These are phyloP conservation scores for Lentinula lateritia DNA, from an alignment of 768 basidiomycete genomes.

Conservation along the genomic window DNA sequence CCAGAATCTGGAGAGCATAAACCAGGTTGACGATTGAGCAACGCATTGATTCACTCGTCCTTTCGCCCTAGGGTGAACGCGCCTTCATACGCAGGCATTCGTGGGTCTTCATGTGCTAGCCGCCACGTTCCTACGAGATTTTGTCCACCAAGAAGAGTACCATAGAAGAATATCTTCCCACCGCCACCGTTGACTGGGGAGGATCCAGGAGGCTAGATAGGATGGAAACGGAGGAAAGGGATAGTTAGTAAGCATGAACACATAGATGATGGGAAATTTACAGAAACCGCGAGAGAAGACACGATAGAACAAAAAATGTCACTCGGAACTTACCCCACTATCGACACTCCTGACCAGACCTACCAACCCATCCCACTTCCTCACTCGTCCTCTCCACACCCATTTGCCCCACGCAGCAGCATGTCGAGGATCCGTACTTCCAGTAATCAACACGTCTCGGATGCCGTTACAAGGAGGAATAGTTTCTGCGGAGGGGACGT, in stretches of 20 bases:
- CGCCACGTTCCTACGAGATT: constrained; percentile 77
- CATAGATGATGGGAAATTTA: not conserved
- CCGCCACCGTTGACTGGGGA: not conserved
- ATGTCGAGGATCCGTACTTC: constrained; percentile 37
- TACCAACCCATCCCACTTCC: constrained; percentile 32
- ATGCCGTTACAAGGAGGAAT: constrained; percentile 31
- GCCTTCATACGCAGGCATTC: constrained; percentile 53
- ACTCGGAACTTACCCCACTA: not conserved
- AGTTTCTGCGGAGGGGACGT: not conserved
- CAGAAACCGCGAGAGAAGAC: constrained; percentile 15
- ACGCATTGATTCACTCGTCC: constrained; percentile 18
- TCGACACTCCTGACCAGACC: not conserved
- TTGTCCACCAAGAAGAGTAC: constrained; percentile 60
- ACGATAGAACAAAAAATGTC: too few relatives aligned
- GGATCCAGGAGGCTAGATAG: not conserved
- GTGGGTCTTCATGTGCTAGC: constrained; percentile 35
- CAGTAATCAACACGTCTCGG: constrained; percentile 40
- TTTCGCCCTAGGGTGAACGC: constrained; percentile 57
- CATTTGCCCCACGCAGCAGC: constrained; percentile 30
- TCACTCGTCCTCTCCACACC: constrained; percentile 28
- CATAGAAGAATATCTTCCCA: constrained; percentile 52
- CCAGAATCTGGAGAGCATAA: not conserved
- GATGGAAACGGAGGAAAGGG: not conserved
- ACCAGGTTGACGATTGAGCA: not conserved
- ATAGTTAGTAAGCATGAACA: not conserved